Evolutionary conservation across 2,329 filamentous ascomycete species (phyloP), one percentile per base, ranked within the genome.

Genomic region (Verticillium zaregamsianum): DNA sequence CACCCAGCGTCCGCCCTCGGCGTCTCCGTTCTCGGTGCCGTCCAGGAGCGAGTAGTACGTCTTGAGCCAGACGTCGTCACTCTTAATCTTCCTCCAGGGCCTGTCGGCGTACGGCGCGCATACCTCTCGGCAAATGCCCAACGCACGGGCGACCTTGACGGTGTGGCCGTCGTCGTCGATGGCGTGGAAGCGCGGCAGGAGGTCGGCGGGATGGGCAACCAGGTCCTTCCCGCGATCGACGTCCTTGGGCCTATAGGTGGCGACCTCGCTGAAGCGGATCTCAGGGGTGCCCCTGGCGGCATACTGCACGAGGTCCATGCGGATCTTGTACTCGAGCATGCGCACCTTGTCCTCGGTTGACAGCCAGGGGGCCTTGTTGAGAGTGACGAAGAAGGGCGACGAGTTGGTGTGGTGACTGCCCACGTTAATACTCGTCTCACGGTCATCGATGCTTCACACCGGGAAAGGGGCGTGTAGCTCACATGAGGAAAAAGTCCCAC

Each of bases 301-400:
- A 72, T 96, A 97, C 75, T 92, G 80, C 6, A 88, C 70, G 6
- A 96, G 77, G 71, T 95, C 91, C 67, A 88, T 76, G 52, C 92
- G 86, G 58, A 88, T 90, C 74, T 96, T 96, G 85, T 88, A 93
- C 74, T 95, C 90, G 8, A 97, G 79, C 0, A 97, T 76, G 6
- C 91, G 86, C 14, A 81, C 78, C 71, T 93, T 94, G 57, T 79
- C 78, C 8, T 80, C 78, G 0, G 76, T 70, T 0, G 86, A 79
- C 54, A 93, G 79, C 83, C 85, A 95, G 40, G 79, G 66, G 66
- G 82, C 82, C 12, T 77, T 76, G 69, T 88, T 82, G 71, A 97
- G 82, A 8, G 80, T 79, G 66, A 91, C 82, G 77, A 94, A 95
- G 66, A 96, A 86, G n/a, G 89, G 88, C 12, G 80, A 70, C 0